Conservation (phyloP, 768 basidiomycete genomes). For the Lentinula guzmanii region DNA sequence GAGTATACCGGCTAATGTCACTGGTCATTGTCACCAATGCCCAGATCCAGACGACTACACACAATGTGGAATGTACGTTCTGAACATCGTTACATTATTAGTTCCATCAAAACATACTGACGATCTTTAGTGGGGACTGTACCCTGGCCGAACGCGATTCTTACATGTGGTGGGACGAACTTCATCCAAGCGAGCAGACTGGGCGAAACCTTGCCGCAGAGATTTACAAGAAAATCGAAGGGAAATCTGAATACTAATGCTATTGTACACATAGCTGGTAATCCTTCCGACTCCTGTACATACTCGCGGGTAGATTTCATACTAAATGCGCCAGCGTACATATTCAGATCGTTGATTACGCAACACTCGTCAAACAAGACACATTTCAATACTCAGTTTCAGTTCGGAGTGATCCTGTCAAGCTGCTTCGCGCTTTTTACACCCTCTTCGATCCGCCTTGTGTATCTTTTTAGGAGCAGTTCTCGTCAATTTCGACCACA, state of each 20-base stretch:
- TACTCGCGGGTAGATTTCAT: too few relatives aligned
- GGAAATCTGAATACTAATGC: background rate
- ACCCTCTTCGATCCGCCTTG: background rate
- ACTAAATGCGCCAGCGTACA: background rate
- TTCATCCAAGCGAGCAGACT: constrained; percentile 7
- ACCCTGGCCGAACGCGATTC: constrained; percentile 14
- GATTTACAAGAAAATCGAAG: constrained; percentile 1
- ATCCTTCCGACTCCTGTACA: too few relatives aligned
- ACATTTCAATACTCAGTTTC: background rate
- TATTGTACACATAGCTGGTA: background rate
- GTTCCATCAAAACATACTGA: background rate
- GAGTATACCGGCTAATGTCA: constrained; percentile 15
- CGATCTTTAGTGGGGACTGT: constrained; percentile 13
- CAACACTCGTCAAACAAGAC: background rate
- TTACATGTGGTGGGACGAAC: constrained; percentile 16
- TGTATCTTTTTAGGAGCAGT: background rate
- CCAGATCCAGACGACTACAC: constrained; percentile 10
- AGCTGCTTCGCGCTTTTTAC: background rate
- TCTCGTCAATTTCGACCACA: background rate
- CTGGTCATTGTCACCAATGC: constrained; percentile 18
- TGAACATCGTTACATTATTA: background rate
- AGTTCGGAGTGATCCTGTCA: background rate
- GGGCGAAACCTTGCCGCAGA: constrained; percentile 3
- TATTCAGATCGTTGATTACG: background rate
- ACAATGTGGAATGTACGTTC: constrained; percentile 7